phyloP scores from a whole-genome alignment of 176 grass and related monocot species.

The Oryza meridionalis region DNA sequence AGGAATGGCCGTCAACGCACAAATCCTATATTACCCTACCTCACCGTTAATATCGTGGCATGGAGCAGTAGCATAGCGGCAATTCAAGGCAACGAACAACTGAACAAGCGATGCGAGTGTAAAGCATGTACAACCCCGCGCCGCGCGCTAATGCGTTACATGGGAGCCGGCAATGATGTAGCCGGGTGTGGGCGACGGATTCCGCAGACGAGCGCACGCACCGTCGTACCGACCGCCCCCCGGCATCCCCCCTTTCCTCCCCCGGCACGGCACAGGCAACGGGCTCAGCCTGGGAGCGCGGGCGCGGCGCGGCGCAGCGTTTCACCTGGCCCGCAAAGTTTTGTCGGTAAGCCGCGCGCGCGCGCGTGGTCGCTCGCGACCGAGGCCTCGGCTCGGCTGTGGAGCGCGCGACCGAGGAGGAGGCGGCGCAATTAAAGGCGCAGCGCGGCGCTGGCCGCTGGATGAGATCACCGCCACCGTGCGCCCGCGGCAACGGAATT shows the following conservation, averaged over 20 bases:
- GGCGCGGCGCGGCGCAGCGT: not conserved
- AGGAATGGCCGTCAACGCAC: not conserved
- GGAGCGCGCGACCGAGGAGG: too few relatives aligned
- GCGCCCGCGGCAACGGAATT: conserved; percentile 15
- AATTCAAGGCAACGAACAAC: not conserved
- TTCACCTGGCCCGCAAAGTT: not conserved
- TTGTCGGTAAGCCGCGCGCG: conserved; percentile 21
- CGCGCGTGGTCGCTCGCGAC: too few relatives aligned
- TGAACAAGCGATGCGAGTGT: too few relatives aligned
- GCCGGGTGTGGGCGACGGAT: conserved; percentile 31
- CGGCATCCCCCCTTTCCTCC: conserved; percentile 4
- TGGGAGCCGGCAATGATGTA: conserved; percentile 11
- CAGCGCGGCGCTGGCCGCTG: not conserved
- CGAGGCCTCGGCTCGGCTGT: too few relatives aligned
- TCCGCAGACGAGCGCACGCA: not conserved
- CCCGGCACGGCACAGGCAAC: conserved; percentile 14
- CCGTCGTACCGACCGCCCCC: not conserved
- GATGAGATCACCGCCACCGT: conserved; percentile 24
- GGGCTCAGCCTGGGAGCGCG: not conserved
- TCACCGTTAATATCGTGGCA: not conserved
- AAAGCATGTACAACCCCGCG: too few relatives aligned
- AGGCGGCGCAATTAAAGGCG: conserved; percentile 35
- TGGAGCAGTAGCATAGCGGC: not conserved
- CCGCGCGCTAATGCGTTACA: not conserved
- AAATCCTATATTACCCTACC: not conserved